Base-by-base conservation (phyloP, 768 basidiomycete species). In the Phylloporus sp. region DNA sequence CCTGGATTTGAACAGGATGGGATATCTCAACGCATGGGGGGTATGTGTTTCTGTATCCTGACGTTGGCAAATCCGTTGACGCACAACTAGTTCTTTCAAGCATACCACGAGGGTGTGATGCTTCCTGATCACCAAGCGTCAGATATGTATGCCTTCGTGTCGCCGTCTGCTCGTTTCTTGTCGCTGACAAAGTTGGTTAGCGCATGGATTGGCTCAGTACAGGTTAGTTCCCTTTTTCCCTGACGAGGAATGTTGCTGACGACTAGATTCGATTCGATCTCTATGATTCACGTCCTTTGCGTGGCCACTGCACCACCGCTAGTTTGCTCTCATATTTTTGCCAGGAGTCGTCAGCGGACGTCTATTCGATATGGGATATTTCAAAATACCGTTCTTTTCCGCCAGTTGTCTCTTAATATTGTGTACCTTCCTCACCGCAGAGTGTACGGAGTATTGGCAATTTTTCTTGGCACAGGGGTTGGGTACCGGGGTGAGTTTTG, bases 131-230 rank as follows among this genome's bases (percentile, higher is more conserved):
- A 72, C 1, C 71, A 76, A 6, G 73, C 84, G 4, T 88, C 86
- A 11, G 73, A 63, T n/a, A 87, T 86, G 84, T 84, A 59, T 49
- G 76, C 11, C 4, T 15, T 4, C 11, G 32, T 10, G 6, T n/a
- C 17, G 18, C 15, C 3, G 20, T 23, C 21, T 22, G 23, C 1
- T 23, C 38, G 17, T 22, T 11, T 21, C 18, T 18, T 9, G 24
- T 15, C 6, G 29, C 20, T 52, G 27, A 54, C 28, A 7, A n/a
- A 13, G 7, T 49, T 41, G n/a, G 20, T n/a, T 49, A 87, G 86
- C 36, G 78, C 86, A 34, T 90, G 86, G 86, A 89, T 90, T 27
- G 86, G 87, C 6, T 89, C 86, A 1, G 67, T 82, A 20, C 86
- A 87, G 69, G 85, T 80, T 37, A 4, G 56, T 49, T 18, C 10